Conservation (phyloP, 495 filamentous ascomycete species). For the Pyrenula massariospora region DNA sequence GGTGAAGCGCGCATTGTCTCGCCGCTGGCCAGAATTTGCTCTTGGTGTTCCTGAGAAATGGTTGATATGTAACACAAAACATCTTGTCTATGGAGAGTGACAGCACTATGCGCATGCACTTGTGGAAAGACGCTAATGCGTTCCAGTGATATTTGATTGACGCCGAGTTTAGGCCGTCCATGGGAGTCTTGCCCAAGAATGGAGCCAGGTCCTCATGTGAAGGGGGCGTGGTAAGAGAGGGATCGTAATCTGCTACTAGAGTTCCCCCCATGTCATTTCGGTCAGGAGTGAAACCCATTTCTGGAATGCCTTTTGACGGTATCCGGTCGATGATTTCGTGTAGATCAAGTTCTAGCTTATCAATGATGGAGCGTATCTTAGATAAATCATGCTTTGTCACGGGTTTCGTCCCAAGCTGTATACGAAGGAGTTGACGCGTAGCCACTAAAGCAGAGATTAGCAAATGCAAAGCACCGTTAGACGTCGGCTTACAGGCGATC, state of each 20-base stretch:
- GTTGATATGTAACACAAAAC: conserved; percentile 43
- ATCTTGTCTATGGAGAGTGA: conserved; percentile 36
- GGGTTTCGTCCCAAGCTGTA: conserved; percentile 32
- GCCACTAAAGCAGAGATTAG: conserved; percentile 22
- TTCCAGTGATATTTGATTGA: conserved; percentile 26
- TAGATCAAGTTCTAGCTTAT: conserved; percentile 31
- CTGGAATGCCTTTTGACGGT: conserved; percentile 6
- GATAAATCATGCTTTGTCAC: conserved; percentile 33
- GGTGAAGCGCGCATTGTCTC: conserved; percentile 39
- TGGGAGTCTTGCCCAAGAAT: neutral
- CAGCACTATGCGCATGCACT: conserved; percentile 33
- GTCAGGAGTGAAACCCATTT: neutral
- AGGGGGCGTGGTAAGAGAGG: neutral
- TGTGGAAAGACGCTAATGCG: conserved; percentile 32
- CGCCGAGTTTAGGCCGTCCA: neutral
- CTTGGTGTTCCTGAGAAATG: conserved; percentile 43
- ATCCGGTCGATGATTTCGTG: conserved; percentile 32
- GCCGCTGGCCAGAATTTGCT: conserved; percentile 41
- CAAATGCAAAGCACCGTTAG: neutral
- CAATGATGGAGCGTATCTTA: conserved; percentile 28
- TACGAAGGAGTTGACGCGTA: conserved; percentile 30
- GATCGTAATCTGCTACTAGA: neutral
- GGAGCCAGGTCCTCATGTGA: neutral
- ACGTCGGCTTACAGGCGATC: conserved; percentile 28
- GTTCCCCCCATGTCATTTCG: neutral